These are phyloP conservation scores for Solanum hybrid DNA, from an alignment of 305 asterid species.

Conservation along the genomic window DNA sequence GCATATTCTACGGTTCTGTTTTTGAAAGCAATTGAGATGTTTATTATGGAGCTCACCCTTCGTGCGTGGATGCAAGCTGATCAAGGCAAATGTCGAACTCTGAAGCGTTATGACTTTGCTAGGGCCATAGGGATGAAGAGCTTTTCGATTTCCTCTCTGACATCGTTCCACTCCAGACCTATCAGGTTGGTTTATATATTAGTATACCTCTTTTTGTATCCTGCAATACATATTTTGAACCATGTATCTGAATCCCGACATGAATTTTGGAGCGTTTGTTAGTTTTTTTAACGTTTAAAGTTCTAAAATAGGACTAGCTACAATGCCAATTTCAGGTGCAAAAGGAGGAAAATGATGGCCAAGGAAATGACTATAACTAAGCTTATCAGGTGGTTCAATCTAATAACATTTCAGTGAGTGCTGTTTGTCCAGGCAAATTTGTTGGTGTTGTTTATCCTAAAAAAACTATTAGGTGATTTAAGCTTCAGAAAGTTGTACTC, in stretches of 20 bases:
- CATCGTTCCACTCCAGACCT: conserved; percentile 13
- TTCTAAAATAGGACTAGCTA: not conserved
- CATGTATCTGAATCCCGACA: not conserved
- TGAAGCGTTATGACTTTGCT: conserved; percentile 27
- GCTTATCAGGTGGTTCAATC: not conserved
- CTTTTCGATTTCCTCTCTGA: conserved; percentile 18
- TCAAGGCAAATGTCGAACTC: conserved; percentile 9
- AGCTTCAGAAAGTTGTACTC: not conserved
- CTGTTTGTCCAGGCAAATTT: not conserved
- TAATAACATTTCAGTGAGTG: not conserved
- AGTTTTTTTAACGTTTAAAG: not conserved
- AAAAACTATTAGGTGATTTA: not conserved
- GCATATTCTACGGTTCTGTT: conserved; percentile 26
- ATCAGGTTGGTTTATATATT: conserved; percentile 16
- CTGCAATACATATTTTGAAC: not conserved
- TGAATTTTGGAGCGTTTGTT: not conserved
- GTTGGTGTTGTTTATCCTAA: not conserved
- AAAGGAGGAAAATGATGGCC: not conserved
- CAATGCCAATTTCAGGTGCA: not conserved
- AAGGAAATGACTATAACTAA: not conserved
- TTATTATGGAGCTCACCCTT: conserved; percentile 24
- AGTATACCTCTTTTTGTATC: not conserved
- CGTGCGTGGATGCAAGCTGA: conserved; percentile 34
- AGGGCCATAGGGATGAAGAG: conserved; percentile 21
- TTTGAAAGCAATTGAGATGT: conserved; percentile 32